Base-by-base conservation (phyloP, 805 yeast species). In the Starmerella potacharoeniae region DNA sequence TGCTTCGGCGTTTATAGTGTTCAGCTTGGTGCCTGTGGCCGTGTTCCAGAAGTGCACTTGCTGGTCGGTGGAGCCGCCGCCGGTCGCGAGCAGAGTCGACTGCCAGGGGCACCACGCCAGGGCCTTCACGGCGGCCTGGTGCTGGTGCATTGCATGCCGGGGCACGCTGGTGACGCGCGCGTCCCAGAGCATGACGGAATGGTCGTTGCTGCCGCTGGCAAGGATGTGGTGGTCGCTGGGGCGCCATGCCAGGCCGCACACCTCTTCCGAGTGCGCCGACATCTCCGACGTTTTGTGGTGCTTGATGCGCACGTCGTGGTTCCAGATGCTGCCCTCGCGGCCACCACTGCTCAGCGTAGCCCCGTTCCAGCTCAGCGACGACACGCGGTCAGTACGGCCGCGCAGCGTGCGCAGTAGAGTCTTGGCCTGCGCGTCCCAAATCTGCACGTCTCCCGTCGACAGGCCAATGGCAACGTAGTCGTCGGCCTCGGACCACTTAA, bases 21-120 rank as follows among this genome's bases (percentile, higher is more conserved):
- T 87, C 37, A 86, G 80, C 58, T 95, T 74, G 1, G 90, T 80
- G 1, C 97, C 98, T 0, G 95, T 86, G 17, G 86, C 79, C 3
- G 96, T 81, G 69, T 93, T 93, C 97, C 97, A 93, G 70, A 93
- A 87, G 70, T 91, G 91, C 56, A 91, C 86, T 48, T 83, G 79
- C 66, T 82, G 84, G 70, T 93, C 97, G 35, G 86, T 78, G 11
- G 95, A 84, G 14, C 98, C 98, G 52, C 98, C 98, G 6, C 97
- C 98, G 3, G 96, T 84, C n/a, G 97, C 97, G 52, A 91, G 74
- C 53, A 90, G 70, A 57, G 85, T 83, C 34, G 72, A 73, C 62
- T 87, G 91, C 67, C 84, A 84, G 1, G 97, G 97, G 66, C 95
- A 85, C 96, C 97, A 91, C 8, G 91, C 82, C 49, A 93, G 69